A percentile compares a stretch with the other conserved stretches of the same genome.
phyloP scores from a whole-genome alignment of 768 basidiomycete species.

The Boletellus emodensis region DNA sequence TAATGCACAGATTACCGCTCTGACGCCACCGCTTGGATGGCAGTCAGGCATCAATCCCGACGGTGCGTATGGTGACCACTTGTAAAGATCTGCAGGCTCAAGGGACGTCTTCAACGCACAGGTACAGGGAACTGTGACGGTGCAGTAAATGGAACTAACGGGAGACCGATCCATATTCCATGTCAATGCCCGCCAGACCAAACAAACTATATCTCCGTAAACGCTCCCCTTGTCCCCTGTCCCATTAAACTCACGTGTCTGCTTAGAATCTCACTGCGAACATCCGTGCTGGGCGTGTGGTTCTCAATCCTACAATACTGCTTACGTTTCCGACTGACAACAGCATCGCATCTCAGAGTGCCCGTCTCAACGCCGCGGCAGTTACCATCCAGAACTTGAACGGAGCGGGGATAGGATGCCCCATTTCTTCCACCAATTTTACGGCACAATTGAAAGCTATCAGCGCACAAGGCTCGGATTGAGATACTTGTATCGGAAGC shows the following conservation, averaged over 20 bases:
- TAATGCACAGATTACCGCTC: slow-evolving; percentile 32
- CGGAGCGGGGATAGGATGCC: slow-evolving; percentile 65
- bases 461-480: slow-evolving; percentile 10
- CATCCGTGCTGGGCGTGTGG: slow-evolving; percentile 37
- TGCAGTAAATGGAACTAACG: slow-evolving; percentile 27
- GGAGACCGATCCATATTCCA: slow-evolving; percentile 32
- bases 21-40: slow-evolving; percentile 58
- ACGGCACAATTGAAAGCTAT: slow-evolving; percentile 34
- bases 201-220: slow-evolving; percentile 24
- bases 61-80: slow-evolving; percentile 33
- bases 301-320: slow-evolving; percentile 39
- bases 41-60: slow-evolving; percentile 55
- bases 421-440: slow-evolving; percentile 59
- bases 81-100: background rate
- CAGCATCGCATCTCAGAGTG: slow-evolving; percentile 35
- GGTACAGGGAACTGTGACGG: slow-evolving; percentile 39
- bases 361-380: slow-evolving; percentile 53
- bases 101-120: background rate
- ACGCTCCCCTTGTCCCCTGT: background rate
- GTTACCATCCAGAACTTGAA: slow-evolving; percentile 70
- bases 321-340: slow-evolving; percentile 44
- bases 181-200: slow-evolving; percentile 34
- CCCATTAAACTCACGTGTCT: background rate
- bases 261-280: slow-evolving; percentile 35
- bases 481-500: background rate